Evolutionary conservation across 129 eudicot species (phyloP).

Genomic region (Ambrosia trifida): DNA sequence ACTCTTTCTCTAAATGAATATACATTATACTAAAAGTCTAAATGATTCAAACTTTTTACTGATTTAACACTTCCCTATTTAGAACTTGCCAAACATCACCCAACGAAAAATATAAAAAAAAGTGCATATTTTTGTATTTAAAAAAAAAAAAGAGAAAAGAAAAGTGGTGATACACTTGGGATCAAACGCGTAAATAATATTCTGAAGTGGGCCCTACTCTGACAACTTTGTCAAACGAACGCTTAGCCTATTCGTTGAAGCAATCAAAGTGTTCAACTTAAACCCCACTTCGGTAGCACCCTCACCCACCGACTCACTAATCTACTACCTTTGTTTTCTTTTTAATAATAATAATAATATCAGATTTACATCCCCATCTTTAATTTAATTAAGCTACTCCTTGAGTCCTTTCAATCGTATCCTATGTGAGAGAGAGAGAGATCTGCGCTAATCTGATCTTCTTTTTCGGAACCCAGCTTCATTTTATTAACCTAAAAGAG

Average conservation of each 20-base stretch:
- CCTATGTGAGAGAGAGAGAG: conserved; percentile 3
- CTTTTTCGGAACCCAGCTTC: conserved; percentile 5
- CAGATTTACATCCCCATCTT: conserved; percentile 23
- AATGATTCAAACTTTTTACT: no score
- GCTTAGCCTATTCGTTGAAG: conserved; percentile 9
- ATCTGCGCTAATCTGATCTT: conserved; percentile 27
- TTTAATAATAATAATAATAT: not conserved
- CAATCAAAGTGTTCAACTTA: not conserved
- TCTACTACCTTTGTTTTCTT: not conserved
- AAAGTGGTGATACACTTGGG: not conserved
- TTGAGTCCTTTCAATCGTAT: conserved; percentile 26
- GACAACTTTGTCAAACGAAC: conserved; percentile 23
- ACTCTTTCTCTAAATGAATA: no score
- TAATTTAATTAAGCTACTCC: not conserved
- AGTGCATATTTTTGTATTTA: no score
- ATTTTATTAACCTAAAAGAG: not conserved
- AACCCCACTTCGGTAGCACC: not conserved
- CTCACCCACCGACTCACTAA: conserved; percentile 24
- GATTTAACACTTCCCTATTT: no score
- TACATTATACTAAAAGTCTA: no score
- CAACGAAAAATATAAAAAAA: no score
- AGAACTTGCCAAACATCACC: no score
- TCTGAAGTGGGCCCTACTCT: conserved; percentile 12
- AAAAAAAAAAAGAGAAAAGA: not conserved
- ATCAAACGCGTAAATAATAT: conserved; percentile 2